Base-by-base conservation (phyloP, 768 basidiomycete species). In the Tephrocybe sp. region DNA sequence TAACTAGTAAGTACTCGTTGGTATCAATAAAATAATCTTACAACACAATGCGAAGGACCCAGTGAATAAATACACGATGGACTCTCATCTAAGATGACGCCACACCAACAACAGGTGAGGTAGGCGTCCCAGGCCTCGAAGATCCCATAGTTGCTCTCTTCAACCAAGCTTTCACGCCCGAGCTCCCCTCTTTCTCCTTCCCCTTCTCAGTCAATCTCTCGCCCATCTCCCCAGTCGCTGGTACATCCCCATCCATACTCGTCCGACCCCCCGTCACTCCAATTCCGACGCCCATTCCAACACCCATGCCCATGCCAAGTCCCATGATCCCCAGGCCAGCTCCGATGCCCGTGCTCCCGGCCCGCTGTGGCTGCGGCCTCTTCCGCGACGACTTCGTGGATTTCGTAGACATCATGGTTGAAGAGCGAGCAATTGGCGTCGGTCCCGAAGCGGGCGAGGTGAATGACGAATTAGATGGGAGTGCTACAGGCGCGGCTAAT, bases 251-350 rank as follows among this genome's bases (percentile, higher is more conserved):
- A 45, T 54, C 45, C 28, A 40, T 17, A 5, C 24, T 45, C 38
- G 21, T 33, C 44, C 23, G 28, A 14, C 23, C 36, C 47, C 38
- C 45, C 30, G 37, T 51, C 4, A 62, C 58, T 10, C 59, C 59
- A 15, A 61, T 53, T 5, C 58, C 48, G 7, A 56, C 56, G 0
- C 61, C 59, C 58, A 64, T 51, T 30, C 61, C 62, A 11, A 64
- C 47, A 1, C 61, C 61, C 52, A 62, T 48, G 18, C 63, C 63
- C 54, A 64, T 30, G 18, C 63, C 63, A 3, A 64, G 55, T 42
- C 63, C 63, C 62, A 64, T 59, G 6, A 62, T 64, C 33, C 61
- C 58, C 3, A 64, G 37, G 30, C 60, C 58, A 7, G 58, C 55
- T 12, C 61, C 51, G 5, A 62, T 57, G 10, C 57, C 61, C 14